Evolutionary conservation across 495 filamentous ascomycete species (phyloP).

Genomic region (Talaromyces liani): DNA sequence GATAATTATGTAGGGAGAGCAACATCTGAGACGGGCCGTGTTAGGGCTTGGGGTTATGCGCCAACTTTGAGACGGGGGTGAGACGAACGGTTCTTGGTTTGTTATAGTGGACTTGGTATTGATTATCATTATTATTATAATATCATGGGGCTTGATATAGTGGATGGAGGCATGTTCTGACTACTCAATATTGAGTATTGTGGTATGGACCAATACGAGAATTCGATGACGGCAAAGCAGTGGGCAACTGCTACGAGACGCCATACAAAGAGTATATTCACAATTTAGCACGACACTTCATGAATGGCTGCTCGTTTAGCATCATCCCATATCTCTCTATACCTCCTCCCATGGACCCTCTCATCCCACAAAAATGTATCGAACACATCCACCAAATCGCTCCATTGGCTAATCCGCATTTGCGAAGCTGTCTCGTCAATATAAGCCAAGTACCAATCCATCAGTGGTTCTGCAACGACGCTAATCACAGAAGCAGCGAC

Average conservation of each 20-base stretch:
- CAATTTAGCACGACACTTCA: background rate
- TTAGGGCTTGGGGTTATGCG: background rate
- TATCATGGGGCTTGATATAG: too few species aligned
- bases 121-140: too few species aligned
- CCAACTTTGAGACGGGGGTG: background rate
- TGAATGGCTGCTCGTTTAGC: background rate
- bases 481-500: background rate
- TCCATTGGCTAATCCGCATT: background rate
- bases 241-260: background rate
- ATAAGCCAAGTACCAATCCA: background rate
- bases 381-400: background rate
- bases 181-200: background rate
- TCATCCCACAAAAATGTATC: conserved; percentile 2
- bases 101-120: background rate
- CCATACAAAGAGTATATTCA: background rate
- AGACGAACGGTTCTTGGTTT: background rate
- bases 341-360: background rate
- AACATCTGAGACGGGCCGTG: background rate
- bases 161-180: too few species aligned
- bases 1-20: background rate
- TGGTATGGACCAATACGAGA: background rate
- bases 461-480: background rate
- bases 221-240: background rate
- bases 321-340: conserved; percentile 5
- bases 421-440: background rate